These are phyloP conservation scores for Penicillium griseofulvum DNA, from an alignment of 2,329 filamentous ascomycete genomes.

Conservation along the genomic window DNA sequence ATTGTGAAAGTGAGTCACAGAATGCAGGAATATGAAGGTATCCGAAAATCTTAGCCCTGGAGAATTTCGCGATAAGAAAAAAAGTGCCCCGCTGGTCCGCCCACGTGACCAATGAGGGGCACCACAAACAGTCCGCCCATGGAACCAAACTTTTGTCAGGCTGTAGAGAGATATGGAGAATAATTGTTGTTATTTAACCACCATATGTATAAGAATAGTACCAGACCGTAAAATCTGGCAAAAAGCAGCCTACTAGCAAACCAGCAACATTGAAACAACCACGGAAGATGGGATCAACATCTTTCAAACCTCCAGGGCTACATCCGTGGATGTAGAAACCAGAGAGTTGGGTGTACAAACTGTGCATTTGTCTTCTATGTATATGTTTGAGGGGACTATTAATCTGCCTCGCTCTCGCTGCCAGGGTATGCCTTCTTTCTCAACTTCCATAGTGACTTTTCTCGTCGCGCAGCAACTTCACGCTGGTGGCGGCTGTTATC, in stretches of 20 bases:
- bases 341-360: neutral
- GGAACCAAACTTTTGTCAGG: no score
- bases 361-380: neutral
- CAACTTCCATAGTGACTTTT: conserved; percentile 40
- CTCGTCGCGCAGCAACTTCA: conserved; percentile 26
- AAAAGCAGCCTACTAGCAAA: no score
- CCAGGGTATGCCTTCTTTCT: conserved; percentile 39
- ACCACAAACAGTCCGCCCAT: neutral
- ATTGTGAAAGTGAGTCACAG: conserved; percentile 4
- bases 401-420: conserved; percentile 40
- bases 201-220: no score
- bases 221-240: no score
- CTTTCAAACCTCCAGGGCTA: no score
- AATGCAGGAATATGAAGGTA: neutral
- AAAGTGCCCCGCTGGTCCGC: neutral
- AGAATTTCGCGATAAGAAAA: neutral
- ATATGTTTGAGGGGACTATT: conserved; percentile 16
- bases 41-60: neutral
- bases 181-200: no score
- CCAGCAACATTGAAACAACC: no score
- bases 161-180: no score
- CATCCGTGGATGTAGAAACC: neutral
- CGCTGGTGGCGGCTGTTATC: conserved; percentile 30
- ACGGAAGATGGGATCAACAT: no score
- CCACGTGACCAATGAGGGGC: neutral